A percentile compares a stretch with the other conserved stretches of the same genome.
These are phyloP conservation scores for Pisolithus marmoratus DNA, from an alignment of 768 basidiomycete species.

Conservation along the genomic window DNA sequence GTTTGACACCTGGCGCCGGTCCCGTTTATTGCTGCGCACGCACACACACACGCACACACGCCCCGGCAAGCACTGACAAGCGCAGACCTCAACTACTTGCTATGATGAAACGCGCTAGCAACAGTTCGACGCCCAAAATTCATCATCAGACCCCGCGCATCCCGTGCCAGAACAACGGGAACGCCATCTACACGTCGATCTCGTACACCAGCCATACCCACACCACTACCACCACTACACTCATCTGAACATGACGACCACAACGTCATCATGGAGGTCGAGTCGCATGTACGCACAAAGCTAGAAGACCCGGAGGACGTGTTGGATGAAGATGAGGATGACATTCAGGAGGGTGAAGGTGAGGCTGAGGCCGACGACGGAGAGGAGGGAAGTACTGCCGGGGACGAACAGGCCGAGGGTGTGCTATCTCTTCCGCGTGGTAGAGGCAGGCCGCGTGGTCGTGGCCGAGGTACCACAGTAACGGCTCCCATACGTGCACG, in stretches of 20 bases:
- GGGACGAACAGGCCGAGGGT: conserved; percentile 32
- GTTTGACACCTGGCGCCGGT: too few species aligned
- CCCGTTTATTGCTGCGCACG: too few species aligned
- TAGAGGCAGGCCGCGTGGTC: conserved; percentile 34
- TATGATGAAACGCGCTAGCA: conserved; percentile 15
- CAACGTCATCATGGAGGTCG: conserved; percentile 15
- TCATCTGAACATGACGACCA: conserved; percentile 4
- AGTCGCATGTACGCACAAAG: conserved; percentile 22
- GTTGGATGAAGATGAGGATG: conserved; percentile 28
- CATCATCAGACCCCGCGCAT: conserved; percentile 35
- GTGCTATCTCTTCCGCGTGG: conserved; percentile 27
- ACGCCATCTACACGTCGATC: conserved; percentile 23
- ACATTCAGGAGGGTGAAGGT: conserved; percentile 21
- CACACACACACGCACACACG: too few species aligned
- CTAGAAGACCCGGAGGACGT: conserved; percentile 26
- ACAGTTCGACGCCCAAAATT: conserved; percentile 30
- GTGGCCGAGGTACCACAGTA: conserved; percentile 28
- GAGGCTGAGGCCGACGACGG: conserved; percentile 18
- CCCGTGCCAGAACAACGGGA: conserved; percentile 15
- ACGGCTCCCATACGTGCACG: conserved; percentile 29
- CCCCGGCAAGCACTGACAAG: too few species aligned
- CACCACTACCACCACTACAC: conserved; percentile 10
- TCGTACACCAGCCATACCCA: conserved; percentile 14
- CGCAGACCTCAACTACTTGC: too few species aligned
- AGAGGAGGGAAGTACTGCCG: conserved; percentile 24